phyloP scores from a whole-genome alignment of 352 stramenopile species.

The Globisporangium yorkense region DNA sequence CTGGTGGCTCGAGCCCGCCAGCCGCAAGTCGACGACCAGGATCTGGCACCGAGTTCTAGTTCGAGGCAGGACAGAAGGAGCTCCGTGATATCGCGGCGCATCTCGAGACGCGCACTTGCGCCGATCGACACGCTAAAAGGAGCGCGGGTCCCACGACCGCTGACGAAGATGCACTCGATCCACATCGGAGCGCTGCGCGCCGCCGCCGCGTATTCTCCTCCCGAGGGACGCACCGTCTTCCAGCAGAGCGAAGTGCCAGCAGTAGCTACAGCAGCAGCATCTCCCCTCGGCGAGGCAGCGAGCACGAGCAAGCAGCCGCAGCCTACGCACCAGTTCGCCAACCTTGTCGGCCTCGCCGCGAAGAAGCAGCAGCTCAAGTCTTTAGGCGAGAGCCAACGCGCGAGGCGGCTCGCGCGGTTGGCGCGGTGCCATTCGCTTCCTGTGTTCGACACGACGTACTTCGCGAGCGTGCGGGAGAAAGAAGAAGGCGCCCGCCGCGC shows the following conservation, averaged over 20 bases:
- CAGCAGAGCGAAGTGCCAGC: neutral
- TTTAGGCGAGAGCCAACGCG: neutral
- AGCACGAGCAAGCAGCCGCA: neutral
- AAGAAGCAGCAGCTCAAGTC: neutral
- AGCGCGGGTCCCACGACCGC: neutral
- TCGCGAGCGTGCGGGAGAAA: constrained; percentile 19
- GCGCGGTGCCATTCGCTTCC: constrained; percentile 43
- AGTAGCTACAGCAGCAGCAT: too few relatives aligned
- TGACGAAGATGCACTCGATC: constrained; percentile 12
- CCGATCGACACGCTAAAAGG: constrained; percentile 13
- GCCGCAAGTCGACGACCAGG: neutral
- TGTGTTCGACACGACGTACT: constrained; percentile 35
- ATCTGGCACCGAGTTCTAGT: neutral
- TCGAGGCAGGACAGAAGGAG: neutral
- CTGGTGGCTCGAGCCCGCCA: neutral
- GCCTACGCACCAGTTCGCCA: neutral
- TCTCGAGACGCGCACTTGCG: constrained; percentile 9
- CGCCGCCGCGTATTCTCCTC: neutral
- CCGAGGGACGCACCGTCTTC: neutral
- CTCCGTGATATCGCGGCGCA: constrained; percentile 10
- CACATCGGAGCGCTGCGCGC: constrained; percentile 2
- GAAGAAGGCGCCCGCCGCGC: constrained; percentile 14
- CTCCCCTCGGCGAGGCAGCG: neutral
- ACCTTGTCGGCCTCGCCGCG: neutral
- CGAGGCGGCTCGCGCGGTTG: constrained; percentile 16